Base-by-base conservation (phyloP, 2,329 filamentous ascomycete genomes). In the Claviceps pusilla region DNA sequence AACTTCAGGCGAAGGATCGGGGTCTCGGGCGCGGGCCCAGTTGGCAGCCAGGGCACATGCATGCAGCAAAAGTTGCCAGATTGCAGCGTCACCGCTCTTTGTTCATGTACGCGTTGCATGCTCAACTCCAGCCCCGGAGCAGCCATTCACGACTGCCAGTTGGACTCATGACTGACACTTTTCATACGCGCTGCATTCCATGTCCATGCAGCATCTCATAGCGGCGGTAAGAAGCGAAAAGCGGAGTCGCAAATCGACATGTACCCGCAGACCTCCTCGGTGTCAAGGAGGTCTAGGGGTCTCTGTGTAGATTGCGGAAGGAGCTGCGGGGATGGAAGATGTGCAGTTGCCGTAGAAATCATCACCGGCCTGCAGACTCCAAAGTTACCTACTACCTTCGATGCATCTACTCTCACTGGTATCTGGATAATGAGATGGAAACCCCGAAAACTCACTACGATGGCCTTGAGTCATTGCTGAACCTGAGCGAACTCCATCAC, bases 31-130 rank as follows among this genome's bases (percentile, higher is more conserved):
- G 50, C 54, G 48, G 45, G 33, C 37, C 48, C 14, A 46, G 41
- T 45, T 12, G 43, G 42, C 16, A 54, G 35, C 45, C 14, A 46
- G 19, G 43, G 43, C 24, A 24, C 19, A 43, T 49, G 46, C 24
- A 33, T 24, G 14, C 35, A 19, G 41, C 35, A 24, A 12, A 16
- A 16, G 37, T 16, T 5, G 37, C 37, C 37, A 39, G 37, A 39
- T 39, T 46, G 43, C 49, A 52, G 42, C 28, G 53, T 48, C 53
- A 51, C 53, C 49, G 53, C 50, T 51, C 37, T 50, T 50, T 50
- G 28, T 50, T 50, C 19, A 9, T 12, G 14, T 24, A 24, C 24
- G 24, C 24, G 11, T 16, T 16, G 37, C 37, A 39, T 39, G 37
- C 11, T 12, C 37, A 39, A 11, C 11, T 39, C 1, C 3, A 5